A percentile compares a stretch with the other conserved stretches of the same genome.
phyloP scores from a whole-genome alignment of 192 early-diverging fungal genomes.

The Backusella liffmaniae region DNA sequence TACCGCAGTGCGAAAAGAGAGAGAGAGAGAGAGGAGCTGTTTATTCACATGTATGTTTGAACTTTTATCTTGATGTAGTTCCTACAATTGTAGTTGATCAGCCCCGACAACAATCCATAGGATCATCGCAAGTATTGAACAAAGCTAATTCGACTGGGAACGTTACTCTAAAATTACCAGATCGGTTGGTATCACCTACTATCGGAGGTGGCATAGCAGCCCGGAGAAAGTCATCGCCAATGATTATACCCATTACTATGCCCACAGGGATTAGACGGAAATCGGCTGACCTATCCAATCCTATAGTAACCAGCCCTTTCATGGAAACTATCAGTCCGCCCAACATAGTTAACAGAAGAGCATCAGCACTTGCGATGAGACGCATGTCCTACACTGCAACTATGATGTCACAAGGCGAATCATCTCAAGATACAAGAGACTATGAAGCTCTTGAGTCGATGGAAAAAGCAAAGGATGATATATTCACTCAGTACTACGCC shows the following conservation, averaged over 20 bases:
- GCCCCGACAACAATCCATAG: neutral
- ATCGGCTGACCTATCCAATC: neutral
- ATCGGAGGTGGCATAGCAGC: neutral
- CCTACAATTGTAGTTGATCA: neutral
- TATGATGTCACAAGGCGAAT: neutral
- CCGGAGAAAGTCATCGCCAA: neutral
- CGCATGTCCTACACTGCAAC: neutral
- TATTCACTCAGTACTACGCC: conserved; percentile 1
- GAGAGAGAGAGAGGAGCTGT: neutral
- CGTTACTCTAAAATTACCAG: neutral
- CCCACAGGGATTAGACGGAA: neutral
- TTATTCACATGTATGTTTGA: neutral
- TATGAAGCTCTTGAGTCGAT: neutral
- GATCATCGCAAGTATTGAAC: neutral
- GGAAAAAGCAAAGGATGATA: neutral
- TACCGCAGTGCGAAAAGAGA: neutral
- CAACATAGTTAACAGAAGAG: neutral
- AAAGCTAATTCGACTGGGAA: neutral
- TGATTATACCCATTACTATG: neutral
- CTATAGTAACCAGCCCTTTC: neutral
- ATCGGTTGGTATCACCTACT: neutral
- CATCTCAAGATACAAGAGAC: neutral
- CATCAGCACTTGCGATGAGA: neutral
- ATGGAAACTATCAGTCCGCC: neutral
- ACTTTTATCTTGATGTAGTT: neutral